phyloP scores from a whole-genome alignment of 225 moss, liverwort and hornwort species.

The Polytrichum formosum region DNA sequence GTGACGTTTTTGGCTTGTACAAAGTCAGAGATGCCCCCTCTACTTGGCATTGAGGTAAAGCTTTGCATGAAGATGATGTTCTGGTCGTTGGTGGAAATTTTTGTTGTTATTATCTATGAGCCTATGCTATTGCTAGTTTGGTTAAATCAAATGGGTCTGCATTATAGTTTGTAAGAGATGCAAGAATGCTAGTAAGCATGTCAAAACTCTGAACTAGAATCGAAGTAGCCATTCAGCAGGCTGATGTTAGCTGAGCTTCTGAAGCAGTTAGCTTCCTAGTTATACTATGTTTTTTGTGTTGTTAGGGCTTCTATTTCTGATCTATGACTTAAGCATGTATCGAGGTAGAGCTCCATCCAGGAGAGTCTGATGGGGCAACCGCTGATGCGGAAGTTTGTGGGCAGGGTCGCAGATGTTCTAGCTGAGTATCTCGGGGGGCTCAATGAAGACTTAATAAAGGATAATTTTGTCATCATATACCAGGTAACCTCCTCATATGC shows the following conservation, averaged over 20 bases:
- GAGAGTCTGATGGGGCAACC: slow-evolving; percentile 82
- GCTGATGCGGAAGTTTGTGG: slow-evolving; percentile 99
- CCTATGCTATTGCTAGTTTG: no score
- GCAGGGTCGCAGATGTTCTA: slow-evolving; percentile 97
- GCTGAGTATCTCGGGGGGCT: slow-evolving; percentile 92
- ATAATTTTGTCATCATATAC: slow-evolving; percentile 95
- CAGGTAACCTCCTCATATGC: slow-evolving; percentile 46
- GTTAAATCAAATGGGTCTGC: no score
- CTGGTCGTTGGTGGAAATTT: no score
- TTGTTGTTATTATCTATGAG: no score
- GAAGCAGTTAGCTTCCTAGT: not conserved
- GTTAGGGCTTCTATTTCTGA: slow-evolving; percentile 3
- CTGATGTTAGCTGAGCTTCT: not conserved
- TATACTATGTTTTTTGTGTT: slow-evolving; percentile 6
- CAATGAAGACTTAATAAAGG: slow-evolving; percentile 92
- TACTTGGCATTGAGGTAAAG: slow-evolving; percentile 92
- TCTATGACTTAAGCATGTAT: slow-evolving; percentile 2
- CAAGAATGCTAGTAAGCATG: no score
- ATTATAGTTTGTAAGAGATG: no score
- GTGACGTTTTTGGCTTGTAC: slow-evolving; percentile 92
- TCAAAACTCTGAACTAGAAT: no score
- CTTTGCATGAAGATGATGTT: no score
- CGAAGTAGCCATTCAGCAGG: no score
- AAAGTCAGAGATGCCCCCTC: slow-evolving; percentile 91
- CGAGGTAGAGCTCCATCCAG: slow-evolving; percentile 13